phyloP scores from a whole-genome alignment of 2,329 filamentous ascomycete genomes.

The Passalora sequoiae region DNA sequence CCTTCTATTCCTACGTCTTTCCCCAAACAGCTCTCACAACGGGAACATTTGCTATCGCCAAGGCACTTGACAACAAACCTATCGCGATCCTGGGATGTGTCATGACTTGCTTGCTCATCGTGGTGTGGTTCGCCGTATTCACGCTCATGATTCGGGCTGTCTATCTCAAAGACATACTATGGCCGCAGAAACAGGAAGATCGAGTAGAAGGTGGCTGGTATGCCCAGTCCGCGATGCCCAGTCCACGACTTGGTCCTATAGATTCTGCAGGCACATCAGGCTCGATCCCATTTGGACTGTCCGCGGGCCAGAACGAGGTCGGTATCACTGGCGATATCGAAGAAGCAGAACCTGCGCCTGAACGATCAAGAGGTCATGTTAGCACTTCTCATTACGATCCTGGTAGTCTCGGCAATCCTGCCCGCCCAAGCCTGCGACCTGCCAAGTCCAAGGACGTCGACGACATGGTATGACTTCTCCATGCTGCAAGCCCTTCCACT shows the following conservation, averaged over 20 bases:
- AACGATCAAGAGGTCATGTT: too few species aligned
- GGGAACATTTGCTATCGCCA: conserved; percentile 66
- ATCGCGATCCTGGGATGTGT: conserved; percentile 64
- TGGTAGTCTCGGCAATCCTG: too few species aligned
- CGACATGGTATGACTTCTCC: neutral
- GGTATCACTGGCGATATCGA: neutral
- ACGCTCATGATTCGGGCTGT: conserved; percentile 67
- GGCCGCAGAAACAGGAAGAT: conserved; percentile 67
- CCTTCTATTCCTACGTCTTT: conserved; percentile 79
- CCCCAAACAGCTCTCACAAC: conserved; percentile 61
- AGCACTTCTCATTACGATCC: too few species aligned
- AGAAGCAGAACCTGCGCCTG: too few species aligned
- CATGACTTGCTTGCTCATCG: conserved; percentile 60
- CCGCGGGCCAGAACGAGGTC: neutral
- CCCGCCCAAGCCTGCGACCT: too few species aligned
- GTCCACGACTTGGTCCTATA: neutral
- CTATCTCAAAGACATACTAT: conserved; percentile 61
- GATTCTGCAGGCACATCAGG: too few species aligned
- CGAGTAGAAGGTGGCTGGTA: conserved; percentile 56
- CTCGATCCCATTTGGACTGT: too few species aligned
- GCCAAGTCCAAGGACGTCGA: neutral
- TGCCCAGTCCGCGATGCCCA: conserved; percentile 7
- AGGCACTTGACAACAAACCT: conserved; percentile 43
- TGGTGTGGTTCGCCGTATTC: conserved; percentile 66
- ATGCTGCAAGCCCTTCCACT: too few species aligned